These are phyloP conservation scores for Breviolum minutum DNA, from an alignment of 73 alveolate species.

Conservation along the genomic window DNA sequence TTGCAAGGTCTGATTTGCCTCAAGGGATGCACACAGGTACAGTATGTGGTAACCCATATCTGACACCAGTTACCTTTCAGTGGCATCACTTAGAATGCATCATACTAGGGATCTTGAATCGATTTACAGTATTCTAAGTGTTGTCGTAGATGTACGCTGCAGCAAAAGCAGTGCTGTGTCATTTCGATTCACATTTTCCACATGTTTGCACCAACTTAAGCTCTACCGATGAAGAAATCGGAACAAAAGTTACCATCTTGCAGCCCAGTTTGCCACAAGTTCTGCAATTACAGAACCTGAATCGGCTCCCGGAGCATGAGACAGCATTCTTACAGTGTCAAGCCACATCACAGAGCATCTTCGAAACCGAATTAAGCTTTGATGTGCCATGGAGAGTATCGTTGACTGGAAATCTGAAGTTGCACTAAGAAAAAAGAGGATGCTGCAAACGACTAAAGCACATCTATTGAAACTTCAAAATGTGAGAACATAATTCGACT, in stretches of 20 bases:
- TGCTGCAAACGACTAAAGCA: neutral
- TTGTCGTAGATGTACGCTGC: neutral
- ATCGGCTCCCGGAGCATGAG: neutral
- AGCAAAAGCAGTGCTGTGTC: too few relatives aligned
- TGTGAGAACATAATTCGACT: too few relatives aligned
- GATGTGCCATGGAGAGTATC: neutral
- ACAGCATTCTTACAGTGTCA: neutral
- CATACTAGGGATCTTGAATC: neutral
- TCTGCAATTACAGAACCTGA: conserved; percentile 73
- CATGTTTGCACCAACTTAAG: too few relatives aligned
- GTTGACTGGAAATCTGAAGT: neutral
- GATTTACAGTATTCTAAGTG: neutral
- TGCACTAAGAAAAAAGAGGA: neutral
- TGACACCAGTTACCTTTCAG: neutral
- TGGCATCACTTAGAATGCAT: neutral
- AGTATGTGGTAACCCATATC: neutral
- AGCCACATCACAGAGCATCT: neutral
- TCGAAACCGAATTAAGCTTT: too few relatives aligned
- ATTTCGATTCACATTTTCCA: too few relatives aligned
- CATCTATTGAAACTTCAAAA: neutral
- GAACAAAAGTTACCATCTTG: neutral
- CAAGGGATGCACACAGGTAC: neutral
- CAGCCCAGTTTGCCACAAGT: conserved; percentile 64
- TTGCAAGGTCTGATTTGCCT: conserved; percentile 80
- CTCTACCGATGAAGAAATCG: too few relatives aligned